Evolutionary conservation across 306 rosid genomes (phyloP).

Genomic region (Inga laurina): DNA sequence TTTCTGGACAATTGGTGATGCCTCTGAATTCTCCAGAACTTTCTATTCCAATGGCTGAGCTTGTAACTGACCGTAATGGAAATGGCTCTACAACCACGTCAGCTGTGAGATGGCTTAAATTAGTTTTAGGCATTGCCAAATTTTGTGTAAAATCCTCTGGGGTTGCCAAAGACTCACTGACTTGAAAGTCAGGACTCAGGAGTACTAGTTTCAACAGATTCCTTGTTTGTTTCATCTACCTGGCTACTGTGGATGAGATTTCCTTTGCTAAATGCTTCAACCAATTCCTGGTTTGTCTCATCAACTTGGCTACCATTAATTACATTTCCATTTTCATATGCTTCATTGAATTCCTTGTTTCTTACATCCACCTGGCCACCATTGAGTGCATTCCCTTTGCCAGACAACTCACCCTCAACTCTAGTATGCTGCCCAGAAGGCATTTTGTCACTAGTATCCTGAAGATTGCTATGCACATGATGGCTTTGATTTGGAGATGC

Average conservation of each 20-base stretch:
- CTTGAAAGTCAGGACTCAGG: slow-evolving; percentile 34
- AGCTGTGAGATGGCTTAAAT: slow-evolving; percentile 38
- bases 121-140: slow-evolving; percentile 28
- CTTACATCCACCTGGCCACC: slow-evolving; percentile 37
- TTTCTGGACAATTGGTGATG: slow-evolving; percentile 31
- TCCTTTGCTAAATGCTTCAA: slow-evolving; percentile 25
- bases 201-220: slow-evolving; percentile 30
- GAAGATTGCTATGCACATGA: slow-evolving; percentile 27
- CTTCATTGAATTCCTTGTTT: slow-evolving; percentile 18
- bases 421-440: slow-evolving; percentile 27
- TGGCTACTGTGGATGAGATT: slow-evolving; percentile 39
- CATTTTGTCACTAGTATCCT: slow-evolving; percentile 37
- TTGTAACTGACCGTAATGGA: slow-evolving; percentile 53
- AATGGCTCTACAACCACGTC: slow-evolving; percentile 75
- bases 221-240: slow-evolving; percentile 34
- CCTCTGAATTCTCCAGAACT: slow-evolving; percentile 38
- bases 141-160: slow-evolving; percentile 44
- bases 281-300: neutral
- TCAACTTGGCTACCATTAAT: slow-evolving; percentile 41
- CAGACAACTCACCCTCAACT: slow-evolving; percentile 25
- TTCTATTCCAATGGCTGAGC: slow-evolving; percentile 36
- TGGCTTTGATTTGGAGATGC: slow-evolving; percentile 45
- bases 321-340: slow-evolving; percentile 25
- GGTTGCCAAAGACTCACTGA: slow-evolving; percentile 30
- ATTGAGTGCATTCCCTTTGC: slow-evolving; percentile 27